Conservation (phyloP, 23 red algal species). For the Agarophyton chilense region DNA sequence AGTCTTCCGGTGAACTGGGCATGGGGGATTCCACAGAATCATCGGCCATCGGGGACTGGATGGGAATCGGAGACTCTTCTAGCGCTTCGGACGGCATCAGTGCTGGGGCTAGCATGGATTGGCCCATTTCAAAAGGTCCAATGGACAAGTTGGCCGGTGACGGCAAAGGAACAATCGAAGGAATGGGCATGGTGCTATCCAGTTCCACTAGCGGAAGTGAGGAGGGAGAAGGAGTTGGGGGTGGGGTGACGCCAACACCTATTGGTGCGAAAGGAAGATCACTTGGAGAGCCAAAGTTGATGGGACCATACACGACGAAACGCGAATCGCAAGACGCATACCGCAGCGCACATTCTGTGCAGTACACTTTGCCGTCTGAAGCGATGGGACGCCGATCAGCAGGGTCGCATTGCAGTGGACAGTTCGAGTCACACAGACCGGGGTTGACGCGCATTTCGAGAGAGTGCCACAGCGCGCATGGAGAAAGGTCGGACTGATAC, state of each 20-base stretch:
- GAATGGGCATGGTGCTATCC: not conserved
- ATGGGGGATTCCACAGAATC: no score
- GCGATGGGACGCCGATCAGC: constrained; percentile 12
- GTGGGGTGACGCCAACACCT: not conserved
- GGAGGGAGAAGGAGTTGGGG: not conserved
- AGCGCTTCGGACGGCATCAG: not conserved
- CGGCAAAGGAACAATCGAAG: not conserved
- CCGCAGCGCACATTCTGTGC: constrained; percentile 15
- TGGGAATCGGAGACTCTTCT: not conserved
- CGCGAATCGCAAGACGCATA: not conserved
- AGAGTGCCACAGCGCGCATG: constrained; percentile 25
- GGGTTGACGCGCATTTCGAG: not conserved
- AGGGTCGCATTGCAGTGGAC: not conserved
- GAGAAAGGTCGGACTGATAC: not conserved
- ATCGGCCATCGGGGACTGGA: no score
- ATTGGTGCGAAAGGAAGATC: not conserved
- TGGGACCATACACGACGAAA: constrained; percentile 21
- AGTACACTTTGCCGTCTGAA: not conserved
- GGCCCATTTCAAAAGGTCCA: not conserved
- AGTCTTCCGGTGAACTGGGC: not conserved
- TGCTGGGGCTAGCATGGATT: not conserved
- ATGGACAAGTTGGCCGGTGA: not conserved
- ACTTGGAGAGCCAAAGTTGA: not conserved
- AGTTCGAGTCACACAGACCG: not conserved
- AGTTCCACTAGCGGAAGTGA: not conserved